Conservation (phyloP, 139 green algal species). For the Gonium pectorale region DNA sequence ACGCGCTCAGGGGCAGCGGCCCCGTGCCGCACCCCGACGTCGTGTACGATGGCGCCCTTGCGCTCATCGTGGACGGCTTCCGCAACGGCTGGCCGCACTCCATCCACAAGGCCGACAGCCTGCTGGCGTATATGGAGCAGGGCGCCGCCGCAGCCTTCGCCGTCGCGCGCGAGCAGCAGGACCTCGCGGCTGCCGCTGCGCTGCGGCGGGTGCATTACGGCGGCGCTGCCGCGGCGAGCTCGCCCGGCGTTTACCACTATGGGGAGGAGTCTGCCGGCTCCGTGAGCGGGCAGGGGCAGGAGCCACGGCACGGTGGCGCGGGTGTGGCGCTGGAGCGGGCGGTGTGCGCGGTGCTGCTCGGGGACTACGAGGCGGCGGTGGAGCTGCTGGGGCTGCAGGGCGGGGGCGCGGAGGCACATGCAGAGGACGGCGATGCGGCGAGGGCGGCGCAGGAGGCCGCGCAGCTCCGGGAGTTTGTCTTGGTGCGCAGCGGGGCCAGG, state of each 20-base stretch:
- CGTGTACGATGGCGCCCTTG: conserved; percentile 51
- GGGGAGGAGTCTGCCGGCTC: no score
- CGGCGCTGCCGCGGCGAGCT: not conserved
- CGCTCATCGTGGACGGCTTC: conserved; percentile 48
- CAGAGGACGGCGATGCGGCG: not conserved
- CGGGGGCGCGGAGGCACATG: not conserved
- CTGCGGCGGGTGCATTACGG: not conserved
- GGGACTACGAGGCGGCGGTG: conserved; percentile 27
- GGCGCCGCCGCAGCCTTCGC: not conserved
- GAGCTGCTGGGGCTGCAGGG: conserved; percentile 35
- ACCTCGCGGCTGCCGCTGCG: conserved; percentile 25
- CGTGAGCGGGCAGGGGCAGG: no score
- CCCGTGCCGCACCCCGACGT: not conserved
- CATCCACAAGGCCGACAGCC: not conserved
- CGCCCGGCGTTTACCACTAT: not conserved
- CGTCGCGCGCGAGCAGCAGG: not conserved
- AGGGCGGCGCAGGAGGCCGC: not conserved
- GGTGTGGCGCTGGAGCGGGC: conserved; percentile 43
- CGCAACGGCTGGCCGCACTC: conserved; percentile 24
- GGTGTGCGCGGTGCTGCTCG: conserved; percentile 48
- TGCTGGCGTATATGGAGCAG: conserved; percentile 2
- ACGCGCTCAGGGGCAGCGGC: conserved; percentile 20
- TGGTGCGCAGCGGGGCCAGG: conserved; percentile 19
- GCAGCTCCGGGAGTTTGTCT: conserved; percentile 42
- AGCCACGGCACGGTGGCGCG: not conserved